Evolutionary conservation across 331 rosid species (phyloP), one percentile per base, ranked within the genome.

Genomic region (Stylosanthes scabra): DNA sequence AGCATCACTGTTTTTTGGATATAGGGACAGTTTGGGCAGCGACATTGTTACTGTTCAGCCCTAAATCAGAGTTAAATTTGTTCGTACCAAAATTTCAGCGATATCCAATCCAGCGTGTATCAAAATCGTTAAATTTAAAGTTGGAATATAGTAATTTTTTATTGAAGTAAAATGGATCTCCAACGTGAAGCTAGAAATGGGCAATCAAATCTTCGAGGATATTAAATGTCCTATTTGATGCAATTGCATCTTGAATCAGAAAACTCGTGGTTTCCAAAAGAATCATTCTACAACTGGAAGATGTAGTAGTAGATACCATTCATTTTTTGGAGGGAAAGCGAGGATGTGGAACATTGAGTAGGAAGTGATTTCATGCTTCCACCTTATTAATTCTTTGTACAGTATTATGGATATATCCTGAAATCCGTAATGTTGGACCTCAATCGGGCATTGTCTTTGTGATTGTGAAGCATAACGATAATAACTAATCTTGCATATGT

Each of bases 301-400:
- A 47, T 74, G 59, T 25, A 11, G 25, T 20, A 20, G 55, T 29
- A 25, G 69, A 74, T 70, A 68, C 59, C 55, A 29, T 71, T 55
- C 70, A 44, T 75, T 70, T 29, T n/a, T 34, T 25, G 69, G 27
- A 58, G 59, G 16, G 16, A 37, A 40, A 12, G 63, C 15, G 34
- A 28, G 58, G n/a, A 57, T 67, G 58, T 54, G 58, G 63, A 40
- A 59, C 49, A 54, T 62, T 61, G 57, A n/a, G 64, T 40, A 7
- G 27, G 71, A 54, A 77, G 47, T 68, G 27, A 44, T 74, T 45
- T 44, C 46, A 11, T 61, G 37, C 28, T 66, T 44, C 3, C 58
- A 8, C 61, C 46, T 59, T 70, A 13, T 14, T 41, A 44, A 54
- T 71, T 74, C 44, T 83, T 60, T 83, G 87, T 83, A 71, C 2